Evolutionary conservation across 1,284 basidiomycete species (phyloP), one percentile per base, ranked within the genome.

Genomic region (Ceratobasidium sp.): DNA sequence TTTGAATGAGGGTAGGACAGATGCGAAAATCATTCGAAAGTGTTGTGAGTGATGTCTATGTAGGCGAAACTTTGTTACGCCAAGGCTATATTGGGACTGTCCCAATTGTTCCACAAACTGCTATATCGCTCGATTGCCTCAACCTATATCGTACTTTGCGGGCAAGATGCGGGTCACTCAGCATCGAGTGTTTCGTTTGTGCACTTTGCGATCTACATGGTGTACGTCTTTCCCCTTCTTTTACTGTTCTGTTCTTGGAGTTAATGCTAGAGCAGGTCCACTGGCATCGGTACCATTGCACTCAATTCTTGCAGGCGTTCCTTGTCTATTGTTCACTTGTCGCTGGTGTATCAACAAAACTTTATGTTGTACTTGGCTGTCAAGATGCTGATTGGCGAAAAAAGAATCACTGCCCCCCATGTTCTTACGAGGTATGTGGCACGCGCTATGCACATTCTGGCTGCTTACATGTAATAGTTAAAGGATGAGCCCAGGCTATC

Each of bases 391-490:
- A 78, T 33, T 79, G 77, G 78, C 73, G 63, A 19, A 29, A 76
- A 7, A 19, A 54, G n/a, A 51, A 79, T 27, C 71, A 77, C 1
- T 84, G 83, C 63, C 78, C 81, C 0, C 73, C 80, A 17, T 84
- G 83, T 57, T 73, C 76, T 0, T 82, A 82, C 75, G 76, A 78
- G 53, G 41, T 54, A 36, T 6, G 29, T n/a, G n/a, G 15, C 44
- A 29, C 27, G 7, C 45, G 51, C 29, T n/a, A 6, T 36, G 4
- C 19, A 11, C 22, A 22, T 27, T 24, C n/a, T n/a, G n/a, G n/a
- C n/a, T n/a, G n/a, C n/a, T n/a, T n/a, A n/a, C n/a, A n/a, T n/a
- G 50, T 4, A 14, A 9, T 41, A 65, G 74, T 72, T 80, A 0
- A 59, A 78, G 15, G 77, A 76, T 19, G 80, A 83, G 73, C 76